Conservation (phyloP, 2,329 filamentous ascomycete genomes). For the Tolypocladium endophyticum region DNA sequence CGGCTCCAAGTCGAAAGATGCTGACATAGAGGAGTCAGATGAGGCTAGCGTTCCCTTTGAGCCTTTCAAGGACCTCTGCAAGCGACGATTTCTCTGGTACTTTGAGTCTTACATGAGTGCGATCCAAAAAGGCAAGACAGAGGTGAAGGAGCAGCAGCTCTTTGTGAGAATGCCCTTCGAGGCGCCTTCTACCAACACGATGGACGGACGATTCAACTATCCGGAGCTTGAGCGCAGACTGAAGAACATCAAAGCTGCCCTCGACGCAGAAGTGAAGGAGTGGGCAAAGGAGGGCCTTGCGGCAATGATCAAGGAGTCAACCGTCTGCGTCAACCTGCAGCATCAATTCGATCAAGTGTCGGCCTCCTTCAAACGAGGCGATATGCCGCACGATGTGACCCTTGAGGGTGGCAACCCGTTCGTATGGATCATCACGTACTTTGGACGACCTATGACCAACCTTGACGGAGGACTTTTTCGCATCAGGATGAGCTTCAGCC, state of each 20-base stretch:
- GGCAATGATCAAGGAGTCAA: conserved; percentile 54
- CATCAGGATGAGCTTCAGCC: conserved; percentile 69
- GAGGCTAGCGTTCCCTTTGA: conserved; percentile 56
- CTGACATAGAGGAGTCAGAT: conserved; percentile 40
- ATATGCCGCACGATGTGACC: conserved; percentile 63
- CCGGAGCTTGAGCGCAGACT: conserved; percentile 61
- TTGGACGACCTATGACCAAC: conserved; percentile 85
- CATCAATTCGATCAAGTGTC: conserved; percentile 78
- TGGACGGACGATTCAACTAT: conserved; percentile 84
- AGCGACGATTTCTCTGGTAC: conserved; percentile 91
- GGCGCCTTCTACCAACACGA: conserved; percentile 53
- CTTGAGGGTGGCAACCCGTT: conserved; percentile 79
- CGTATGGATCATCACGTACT: conserved; percentile 79
- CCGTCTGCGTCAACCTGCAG: conserved; percentile 70
- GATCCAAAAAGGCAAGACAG: conserved; percentile 53
- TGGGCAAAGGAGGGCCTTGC: conserved; percentile 64
- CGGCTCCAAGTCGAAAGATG: conserved; percentile 32
- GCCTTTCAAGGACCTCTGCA: conserved; percentile 83
- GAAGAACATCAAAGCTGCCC: conserved; percentile 52
- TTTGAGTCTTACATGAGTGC: conserved; percentile 74
- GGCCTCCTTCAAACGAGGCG: conserved; percentile 60
- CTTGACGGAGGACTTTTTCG: conserved; percentile 85
- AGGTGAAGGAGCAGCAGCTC: conserved; percentile 49
- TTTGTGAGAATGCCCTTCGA: conserved; percentile 91
- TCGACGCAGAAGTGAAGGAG: conserved; percentile 58